These are phyloP conservation scores for Penicillium palitans DNA, from an alignment of 2,329 filamentous ascomycete species.

Conservation along the genomic window DNA sequence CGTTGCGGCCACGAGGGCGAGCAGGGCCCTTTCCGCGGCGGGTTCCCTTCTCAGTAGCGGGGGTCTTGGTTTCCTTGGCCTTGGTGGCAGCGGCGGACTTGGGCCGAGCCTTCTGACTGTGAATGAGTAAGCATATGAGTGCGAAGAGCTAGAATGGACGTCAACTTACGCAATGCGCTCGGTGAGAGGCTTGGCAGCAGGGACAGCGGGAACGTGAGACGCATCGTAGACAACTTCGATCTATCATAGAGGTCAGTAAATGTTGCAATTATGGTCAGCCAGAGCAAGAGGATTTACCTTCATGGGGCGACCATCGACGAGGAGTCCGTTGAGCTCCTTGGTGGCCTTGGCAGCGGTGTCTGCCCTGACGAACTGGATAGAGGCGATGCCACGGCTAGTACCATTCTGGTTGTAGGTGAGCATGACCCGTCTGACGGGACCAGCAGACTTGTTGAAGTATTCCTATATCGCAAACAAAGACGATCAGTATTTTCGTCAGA, in stretches of 20 bases:
- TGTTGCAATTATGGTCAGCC: conserved; percentile 14
- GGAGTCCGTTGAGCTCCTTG: conserved; percentile 78
- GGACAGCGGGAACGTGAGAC: conserved; percentile 66
- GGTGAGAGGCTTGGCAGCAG: conserved; percentile 70
- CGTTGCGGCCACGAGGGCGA: conserved; percentile 58
- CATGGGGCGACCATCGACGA: conserved; percentile 87
- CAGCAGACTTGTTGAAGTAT: conserved; percentile 87
- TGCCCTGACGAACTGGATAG: conserved; percentile 78
- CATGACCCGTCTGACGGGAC: conserved; percentile 85
- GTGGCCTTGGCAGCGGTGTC: conserved; percentile 84
- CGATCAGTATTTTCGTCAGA: conserved; percentile 48
- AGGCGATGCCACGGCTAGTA: conserved; percentile 86
- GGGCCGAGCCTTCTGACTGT: conserved; percentile 67
- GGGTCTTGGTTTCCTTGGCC: conserved; percentile 46
- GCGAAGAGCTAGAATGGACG: background rate
- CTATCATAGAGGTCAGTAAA: conserved; percentile 44
- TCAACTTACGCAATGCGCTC: conserved; percentile 74
- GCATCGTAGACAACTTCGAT: conserved; percentile 90
- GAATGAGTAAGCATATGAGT: conserved; percentile 26
- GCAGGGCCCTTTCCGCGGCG: conserved; percentile 45
- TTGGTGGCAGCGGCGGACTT: conserved; percentile 80
- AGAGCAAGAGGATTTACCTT: conserved; percentile 61
- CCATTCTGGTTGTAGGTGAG: conserved; percentile 92
- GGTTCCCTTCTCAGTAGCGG: conserved; percentile 1
- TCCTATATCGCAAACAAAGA: conserved; percentile 68